phyloP scores from a whole-genome alignment of 2,329 filamentous ascomycete genomes.

The Xylariomycetidae sp. region DNA sequence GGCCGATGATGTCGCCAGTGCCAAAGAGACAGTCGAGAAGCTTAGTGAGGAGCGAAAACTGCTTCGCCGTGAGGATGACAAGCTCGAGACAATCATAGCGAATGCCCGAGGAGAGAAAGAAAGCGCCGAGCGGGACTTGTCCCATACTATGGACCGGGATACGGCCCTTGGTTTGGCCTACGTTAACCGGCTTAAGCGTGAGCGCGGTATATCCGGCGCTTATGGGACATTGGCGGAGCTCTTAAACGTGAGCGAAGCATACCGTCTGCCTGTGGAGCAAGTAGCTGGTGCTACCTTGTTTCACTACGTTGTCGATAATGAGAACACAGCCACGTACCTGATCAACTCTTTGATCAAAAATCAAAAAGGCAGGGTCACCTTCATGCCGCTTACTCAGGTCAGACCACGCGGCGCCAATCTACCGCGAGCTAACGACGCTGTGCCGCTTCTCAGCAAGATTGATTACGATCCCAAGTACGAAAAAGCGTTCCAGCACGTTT shows the following conservation, averaged over 20 bases:
- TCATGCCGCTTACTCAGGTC: constrained; percentile 86
- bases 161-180: constrained; percentile 84
- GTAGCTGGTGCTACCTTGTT: constrained; percentile 90
- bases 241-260: constrained; percentile 79
- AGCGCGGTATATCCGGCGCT: constrained; percentile 76
- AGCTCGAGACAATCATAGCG: constrained; percentile 70
- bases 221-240: constrained; percentile 92
- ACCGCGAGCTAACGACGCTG: constrained; percentile 79
- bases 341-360: constrained; percentile 75
- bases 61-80: constrained; percentile 84
- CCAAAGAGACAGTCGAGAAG: constrained; percentile 73
- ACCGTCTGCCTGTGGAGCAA: constrained; percentile 85
- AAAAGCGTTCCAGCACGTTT: constrained; percentile 87
- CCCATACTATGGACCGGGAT: constrained; percentile 82
- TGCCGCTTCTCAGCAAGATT: constrained; percentile 82
- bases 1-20: constrained; percentile 67
- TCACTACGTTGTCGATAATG: constrained; percentile 92
- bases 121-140: constrained; percentile 70
- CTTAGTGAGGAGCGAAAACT: constrained; percentile 83
- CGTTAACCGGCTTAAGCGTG: constrained; percentile 75
- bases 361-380: constrained; percentile 82
- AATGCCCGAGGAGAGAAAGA: constrained; percentile 74
- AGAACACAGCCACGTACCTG: constrained; percentile 77
- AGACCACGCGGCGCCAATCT: constrained; percentile 68
- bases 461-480: constrained; percentile 73